phyloP scores from a whole-genome alignment of 176 grass and related monocot genomes.

The Lolium multiflorum region DNA sequence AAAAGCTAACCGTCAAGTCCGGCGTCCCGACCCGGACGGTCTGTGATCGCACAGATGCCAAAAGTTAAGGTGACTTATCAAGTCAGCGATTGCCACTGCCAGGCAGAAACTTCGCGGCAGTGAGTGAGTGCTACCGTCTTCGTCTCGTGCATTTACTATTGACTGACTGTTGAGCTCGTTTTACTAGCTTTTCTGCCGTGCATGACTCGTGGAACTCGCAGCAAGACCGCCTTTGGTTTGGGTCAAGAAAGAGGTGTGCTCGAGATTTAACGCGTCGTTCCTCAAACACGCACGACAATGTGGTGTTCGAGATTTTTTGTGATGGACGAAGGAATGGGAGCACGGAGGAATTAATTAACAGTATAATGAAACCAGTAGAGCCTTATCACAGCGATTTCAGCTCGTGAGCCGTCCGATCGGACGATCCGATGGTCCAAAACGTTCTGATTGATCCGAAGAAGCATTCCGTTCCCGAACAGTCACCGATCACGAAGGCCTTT shows the following conservation, averaged over 20 bases:
- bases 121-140: neutral
- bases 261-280: neutral
- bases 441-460: too few species aligned
- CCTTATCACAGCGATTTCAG: too few species aligned
- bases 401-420: too few species aligned
- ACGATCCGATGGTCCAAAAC: too few species aligned
- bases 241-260: neutral
- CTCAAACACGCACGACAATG: neutral
- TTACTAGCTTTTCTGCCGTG: neutral
- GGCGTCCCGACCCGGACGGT: neutral
- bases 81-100: neutral
- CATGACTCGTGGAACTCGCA: neutral
- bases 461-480: too few species aligned
- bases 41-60: slow-evolving; percentile 3
- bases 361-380: too few species aligned
- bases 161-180: neutral
- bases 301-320: too few species aligned
- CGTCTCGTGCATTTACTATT: slow-evolving; percentile 13
- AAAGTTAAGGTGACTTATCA: too few species aligned
- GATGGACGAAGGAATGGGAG: neutral
- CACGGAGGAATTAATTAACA: too few species aligned
- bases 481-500: too few species aligned
- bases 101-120: slow-evolving; percentile 30
- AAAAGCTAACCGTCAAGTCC: slow-evolving; percentile 13
- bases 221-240: neutral